Evolutionary conservation across 352 stramenopile species (phyloP), one percentile per base, ranked within the genome.

Genomic region (Lagenidium sp.): DNA sequence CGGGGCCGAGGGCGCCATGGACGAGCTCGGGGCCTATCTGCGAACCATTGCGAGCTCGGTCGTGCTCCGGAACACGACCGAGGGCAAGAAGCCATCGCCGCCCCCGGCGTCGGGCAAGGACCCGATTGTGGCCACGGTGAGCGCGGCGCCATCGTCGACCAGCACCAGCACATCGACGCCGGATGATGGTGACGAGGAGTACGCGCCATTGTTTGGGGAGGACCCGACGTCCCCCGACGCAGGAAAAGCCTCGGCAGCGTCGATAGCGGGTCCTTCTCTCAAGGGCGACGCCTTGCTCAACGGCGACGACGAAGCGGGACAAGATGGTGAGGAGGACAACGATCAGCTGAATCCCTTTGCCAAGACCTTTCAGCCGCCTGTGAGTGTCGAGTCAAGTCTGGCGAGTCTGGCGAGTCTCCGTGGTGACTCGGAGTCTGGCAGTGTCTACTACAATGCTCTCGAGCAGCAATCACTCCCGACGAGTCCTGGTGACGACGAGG

Each of bases 321-420:
- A n/a, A n/a, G n/a, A n/a, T n/a, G n/a, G n/a, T n/a, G n/a, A n/a
- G n/a, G 55, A 58, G 1, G 74, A 90, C 44, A 65, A 88, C 23
- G 78, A 88, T 23, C 53, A 43, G 1, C 61, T 85, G 44, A 91
- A 91, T 34, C 78, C 78, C 24, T 91, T 91, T 32, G 56, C 72
- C 7, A 23, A 42, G 21, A 65, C 64, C 16, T 84, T 78, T 47
- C 56, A 72, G 41, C 51, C 60, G 22, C 60, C 64, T 22, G 36
- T 56, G 3, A 63, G 55, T n/a, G 28, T 70, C n/a, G 41, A 55
- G 13, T 77, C 62, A 4, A 73, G 50, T 35, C 35, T 60, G 6
- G 55, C 51, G 30, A 69, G 59, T 29, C 35, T 60, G 5, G 55
- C 50, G 34, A 68, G 59, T 38, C 44, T 68, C 2, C 45, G 44